These are phyloP conservation scores for Chlorella sp. DNA, from an alignment of 139 green algal genomes.

Conservation along the genomic window DNA sequence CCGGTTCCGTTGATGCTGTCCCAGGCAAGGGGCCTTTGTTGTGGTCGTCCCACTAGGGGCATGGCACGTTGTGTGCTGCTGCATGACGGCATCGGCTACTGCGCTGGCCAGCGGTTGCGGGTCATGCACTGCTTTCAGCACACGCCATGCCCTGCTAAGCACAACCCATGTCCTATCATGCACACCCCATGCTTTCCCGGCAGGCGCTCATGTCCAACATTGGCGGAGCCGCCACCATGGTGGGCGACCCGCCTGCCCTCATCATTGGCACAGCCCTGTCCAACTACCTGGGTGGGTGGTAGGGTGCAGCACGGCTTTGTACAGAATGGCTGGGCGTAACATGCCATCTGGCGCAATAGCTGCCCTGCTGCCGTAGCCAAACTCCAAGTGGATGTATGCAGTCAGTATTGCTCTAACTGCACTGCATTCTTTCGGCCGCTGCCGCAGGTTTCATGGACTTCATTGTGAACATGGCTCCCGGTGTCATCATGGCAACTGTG, in stretches of 20 bases:
- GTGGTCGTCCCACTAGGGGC: too few species aligned
- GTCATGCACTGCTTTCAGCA: background rate
- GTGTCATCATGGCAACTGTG: constrained; percentile 43
- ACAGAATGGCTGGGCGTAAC: too few species aligned
- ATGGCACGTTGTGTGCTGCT: too few species aligned
- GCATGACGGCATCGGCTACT: too few species aligned
- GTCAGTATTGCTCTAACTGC: too few species aligned
- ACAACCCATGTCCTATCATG: background rate
- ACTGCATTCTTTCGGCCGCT: background rate
- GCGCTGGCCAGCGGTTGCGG: background rate
- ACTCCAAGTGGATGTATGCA: too few species aligned
- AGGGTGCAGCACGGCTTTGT: too few species aligned
- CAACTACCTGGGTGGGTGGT: constrained; percentile 33
- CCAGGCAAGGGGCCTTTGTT: constrained; percentile 9
- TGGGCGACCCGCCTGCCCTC: constrained; percentile 69
- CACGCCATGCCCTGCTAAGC: background rate
- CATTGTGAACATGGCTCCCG: constrained; percentile 54
- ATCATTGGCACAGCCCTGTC: constrained; percentile 69
- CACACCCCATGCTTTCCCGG: too few species aligned
- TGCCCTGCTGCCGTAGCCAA: too few species aligned
- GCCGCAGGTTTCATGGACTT: constrained; percentile 52
- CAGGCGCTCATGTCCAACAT: constrained; percentile 59
- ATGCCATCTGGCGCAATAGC: too few species aligned
- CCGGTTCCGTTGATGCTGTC: constrained; percentile 60
- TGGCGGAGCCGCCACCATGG: constrained; percentile 62